A percentile compares a stretch with the other conserved stretches of the same genome.
phyloP scores from a whole-genome alignment of 148 eudicot genomes.

The Chenopodium formosanum region DNA sequence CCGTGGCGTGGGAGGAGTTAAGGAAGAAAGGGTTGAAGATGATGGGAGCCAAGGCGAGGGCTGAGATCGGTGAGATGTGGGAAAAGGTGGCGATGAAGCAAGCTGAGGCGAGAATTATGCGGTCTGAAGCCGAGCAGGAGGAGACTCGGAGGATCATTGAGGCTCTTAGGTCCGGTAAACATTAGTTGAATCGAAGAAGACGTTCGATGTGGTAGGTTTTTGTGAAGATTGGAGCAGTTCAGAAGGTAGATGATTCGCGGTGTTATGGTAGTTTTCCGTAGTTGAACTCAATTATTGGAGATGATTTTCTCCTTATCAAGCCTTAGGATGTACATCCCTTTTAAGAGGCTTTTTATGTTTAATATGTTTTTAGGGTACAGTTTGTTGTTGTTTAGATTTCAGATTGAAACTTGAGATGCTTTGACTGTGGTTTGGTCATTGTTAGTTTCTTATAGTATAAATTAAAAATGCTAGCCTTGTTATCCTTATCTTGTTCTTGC shows the following conservation, averaged over 20 bases:
- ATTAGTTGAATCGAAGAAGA: conserved; percentile 1
- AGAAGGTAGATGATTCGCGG: background rate
- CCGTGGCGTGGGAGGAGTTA: background rate
- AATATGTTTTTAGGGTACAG: background rate
- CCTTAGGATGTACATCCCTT: conserved; percentile 11
- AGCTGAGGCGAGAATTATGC: conserved; percentile 12
- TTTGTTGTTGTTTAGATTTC: background rate
- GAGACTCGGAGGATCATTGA: conserved; percentile 18
- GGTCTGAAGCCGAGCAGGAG: conserved; percentile 18
- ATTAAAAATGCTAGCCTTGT: background rate
- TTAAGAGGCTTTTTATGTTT: background rate
- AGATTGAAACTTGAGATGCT: background rate
- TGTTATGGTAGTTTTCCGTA: background rate
- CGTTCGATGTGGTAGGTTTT: background rate
- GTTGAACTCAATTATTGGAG: background rate
- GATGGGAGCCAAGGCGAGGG: conserved; percentile 21
- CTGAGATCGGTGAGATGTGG: conserved; percentile 35
- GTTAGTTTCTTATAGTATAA: background rate
- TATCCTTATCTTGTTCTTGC: background rate
- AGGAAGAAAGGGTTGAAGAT: conserved; percentile 21
- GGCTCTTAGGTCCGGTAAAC: conserved; percentile 15
- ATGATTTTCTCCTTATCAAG: background rate
- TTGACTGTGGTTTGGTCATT: background rate
- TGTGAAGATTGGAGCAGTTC: background rate
- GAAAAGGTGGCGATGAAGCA: conserved; percentile 19